These are phyloP conservation scores for Candida coleopterorum DNA, from an alignment of 805 yeast genomes.

Conservation along the genomic window DNA sequence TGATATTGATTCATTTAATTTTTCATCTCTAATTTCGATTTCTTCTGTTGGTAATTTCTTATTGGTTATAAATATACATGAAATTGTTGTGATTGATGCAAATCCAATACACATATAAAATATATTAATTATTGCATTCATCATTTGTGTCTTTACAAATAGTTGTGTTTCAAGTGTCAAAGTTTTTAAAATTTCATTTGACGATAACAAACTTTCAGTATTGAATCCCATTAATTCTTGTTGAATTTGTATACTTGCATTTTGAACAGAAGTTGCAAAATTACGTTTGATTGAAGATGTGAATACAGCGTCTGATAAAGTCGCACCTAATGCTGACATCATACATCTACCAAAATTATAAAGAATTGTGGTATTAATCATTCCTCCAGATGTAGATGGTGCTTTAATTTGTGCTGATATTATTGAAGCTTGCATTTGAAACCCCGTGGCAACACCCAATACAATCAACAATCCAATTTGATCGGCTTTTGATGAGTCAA, in stretches of 20 bases:
- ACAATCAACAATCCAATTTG: conserved; percentile 45
- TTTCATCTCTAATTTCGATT: background rate
- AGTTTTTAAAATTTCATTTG: conserved; percentile 2
- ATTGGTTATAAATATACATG: conserved; percentile 32
- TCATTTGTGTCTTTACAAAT: conserved; percentile 23
- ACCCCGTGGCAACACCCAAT: conserved; percentile 45
- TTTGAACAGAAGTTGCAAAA: conserved; percentile 5
- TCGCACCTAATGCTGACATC: conserved; percentile 43
- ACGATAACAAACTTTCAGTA: conserved; percentile 2
- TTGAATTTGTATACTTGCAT: conserved; percentile 7
- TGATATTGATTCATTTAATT: too few relatives aligned
- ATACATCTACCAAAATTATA: conserved; percentile 41
- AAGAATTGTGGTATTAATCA: conserved; percentile 44
- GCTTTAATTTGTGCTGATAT: conserved; percentile 45
- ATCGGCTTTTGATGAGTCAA: conserved; percentile 28
- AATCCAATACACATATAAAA: conserved; percentile 40
- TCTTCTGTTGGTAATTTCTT: conserved; percentile 21
- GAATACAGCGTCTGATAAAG: conserved; percentile 10
- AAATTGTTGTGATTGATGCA: conserved; percentile 24
- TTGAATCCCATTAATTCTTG: conserved; percentile 11
- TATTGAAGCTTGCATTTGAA: conserved; percentile 42
- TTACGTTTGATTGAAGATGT: conserved; percentile 10
- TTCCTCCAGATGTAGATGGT: conserved; percentile 47
- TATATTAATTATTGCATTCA: conserved; percentile 35
- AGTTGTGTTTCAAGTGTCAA: conserved; percentile 19